Conservation (phyloP, 768 basidiomycete species). For the Tylopilus subfusipes region DNA sequence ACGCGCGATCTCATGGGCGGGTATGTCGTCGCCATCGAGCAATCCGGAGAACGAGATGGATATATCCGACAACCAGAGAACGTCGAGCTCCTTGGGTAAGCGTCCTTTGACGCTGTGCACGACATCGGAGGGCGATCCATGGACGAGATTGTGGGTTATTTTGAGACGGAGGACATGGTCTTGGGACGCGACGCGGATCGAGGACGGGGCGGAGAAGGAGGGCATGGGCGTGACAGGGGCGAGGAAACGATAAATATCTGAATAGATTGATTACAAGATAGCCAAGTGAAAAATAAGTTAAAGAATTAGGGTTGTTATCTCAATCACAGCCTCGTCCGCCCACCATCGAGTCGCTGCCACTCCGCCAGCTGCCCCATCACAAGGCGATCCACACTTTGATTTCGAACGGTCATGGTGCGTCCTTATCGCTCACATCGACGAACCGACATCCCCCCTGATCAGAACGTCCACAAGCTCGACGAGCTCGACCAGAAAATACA, state of each 20-base stretch:
- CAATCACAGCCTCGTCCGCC: constrained; percentile 29
- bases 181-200: constrained; percentile 43
- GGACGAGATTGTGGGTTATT: constrained; percentile 43
- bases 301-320: constrained; percentile 25
- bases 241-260: constrained; percentile 5
- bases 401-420: constrained; percentile 32
- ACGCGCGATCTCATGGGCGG: constrained; percentile 37
- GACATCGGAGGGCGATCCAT: constrained; percentile 29
- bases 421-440: constrained; percentile 9
- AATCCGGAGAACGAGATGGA: constrained; percentile 52
- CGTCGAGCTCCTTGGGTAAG: constrained; percentile 41
- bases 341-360: constrained; percentile 17
- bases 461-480: constrained; percentile 24
- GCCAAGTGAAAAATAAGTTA: constrained; percentile 20
- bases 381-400: constrained; percentile 11
- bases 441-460: constrained; percentile 2
- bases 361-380: constrained; percentile 9
- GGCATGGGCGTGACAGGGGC: constrained; percentile 24
- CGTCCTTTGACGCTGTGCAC: constrained; percentile 33
- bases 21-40: constrained; percentile 42
- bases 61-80: constrained; percentile 48
- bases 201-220: constrained; percentile 29
- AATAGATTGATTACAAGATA: constrained; percentile 23
- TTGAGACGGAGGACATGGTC: constrained; percentile 44
- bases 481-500: constrained; percentile 93